A percentile compares a stretch with the other conserved stretches of the same genome.
Conservation (phyloP, 768 basidiomycete genomes). For the Kwoniella newhampshirensis region DNA sequence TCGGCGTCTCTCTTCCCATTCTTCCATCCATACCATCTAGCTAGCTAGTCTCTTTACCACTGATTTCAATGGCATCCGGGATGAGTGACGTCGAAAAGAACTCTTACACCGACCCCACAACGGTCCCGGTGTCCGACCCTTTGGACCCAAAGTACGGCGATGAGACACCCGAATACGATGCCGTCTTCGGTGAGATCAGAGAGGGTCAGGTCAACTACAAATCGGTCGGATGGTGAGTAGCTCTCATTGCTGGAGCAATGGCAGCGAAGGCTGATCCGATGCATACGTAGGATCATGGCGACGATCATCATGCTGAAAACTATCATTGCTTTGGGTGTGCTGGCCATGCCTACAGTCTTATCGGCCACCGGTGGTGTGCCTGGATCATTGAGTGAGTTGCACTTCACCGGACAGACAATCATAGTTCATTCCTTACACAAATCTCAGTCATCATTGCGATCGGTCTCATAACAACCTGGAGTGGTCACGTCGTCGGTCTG, state of each 20-base stretch:
- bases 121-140: constrained; percentile 2
- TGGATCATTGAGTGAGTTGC: constrained; percentile 30
- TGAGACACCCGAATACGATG: constrained; percentile 30
- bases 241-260: neutral
- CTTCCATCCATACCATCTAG: neutral
- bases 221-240: constrained; percentile 38
- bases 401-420: neutral
- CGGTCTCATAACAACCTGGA: constrained; percentile 32
- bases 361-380: constrained; percentile 38
- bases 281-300: constrained; percentile 35
- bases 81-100: constrained; percentile 15
- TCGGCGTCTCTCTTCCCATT: neutral
- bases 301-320: constrained; percentile 44
- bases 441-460: constrained; percentile 24
- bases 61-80: too few species aligned
- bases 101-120: constrained; percentile 5
- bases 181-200: constrained; percentile 36
- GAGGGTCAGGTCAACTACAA: constrained; percentile 41
- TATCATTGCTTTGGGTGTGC: constrained; percentile 43
- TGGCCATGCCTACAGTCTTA: constrained; percentile 41
- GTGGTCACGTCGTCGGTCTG: constrained; percentile 26
- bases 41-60: too few species aligned
- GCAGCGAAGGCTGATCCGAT: neutral
- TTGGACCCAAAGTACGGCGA: constrained; percentile 9
- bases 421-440: neutral